Conservation (phyloP, 202 grass and related monocot species). For the Digitaria exilis region DNA sequence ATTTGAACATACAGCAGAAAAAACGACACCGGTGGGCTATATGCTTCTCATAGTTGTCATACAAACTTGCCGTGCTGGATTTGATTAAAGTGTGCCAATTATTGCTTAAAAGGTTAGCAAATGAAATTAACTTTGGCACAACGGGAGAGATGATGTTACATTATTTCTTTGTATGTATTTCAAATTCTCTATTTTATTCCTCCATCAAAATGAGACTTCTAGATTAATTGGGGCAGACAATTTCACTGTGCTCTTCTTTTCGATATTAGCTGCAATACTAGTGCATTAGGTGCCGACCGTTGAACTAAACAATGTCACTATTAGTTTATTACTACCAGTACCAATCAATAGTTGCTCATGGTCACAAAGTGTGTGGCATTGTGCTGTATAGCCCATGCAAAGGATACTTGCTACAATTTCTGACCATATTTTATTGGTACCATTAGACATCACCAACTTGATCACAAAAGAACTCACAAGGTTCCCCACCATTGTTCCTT, state of each 20-base stretch:
- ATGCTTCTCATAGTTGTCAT: too few species aligned
- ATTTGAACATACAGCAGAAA: too few species aligned
- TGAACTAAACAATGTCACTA: not conserved
- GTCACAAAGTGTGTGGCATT: not conserved
- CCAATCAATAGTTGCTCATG: not conserved
- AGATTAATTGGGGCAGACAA: not conserved
- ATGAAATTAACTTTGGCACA: not conserved
- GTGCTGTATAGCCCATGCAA: not conserved
- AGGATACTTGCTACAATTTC: not conserved
- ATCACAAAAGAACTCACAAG: constrained; percentile 8
- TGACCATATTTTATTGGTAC: constrained; percentile 8
- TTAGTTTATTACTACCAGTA: not conserved
- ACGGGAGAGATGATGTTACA: not conserved
- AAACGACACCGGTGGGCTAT: too few species aligned
- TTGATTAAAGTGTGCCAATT: not conserved
- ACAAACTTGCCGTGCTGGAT: not conserved
- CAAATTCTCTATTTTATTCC: not conserved
- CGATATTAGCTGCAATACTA: not conserved
- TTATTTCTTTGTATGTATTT: too few species aligned
- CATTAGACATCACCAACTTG: not conserved
- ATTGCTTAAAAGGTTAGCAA: not conserved
- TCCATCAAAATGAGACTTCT: not conserved
- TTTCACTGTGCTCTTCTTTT: not conserved
- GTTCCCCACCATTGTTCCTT: not conserved
- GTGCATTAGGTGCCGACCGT: not conserved